Evolutionary conservation across 805 yeast genomes (phyloP), one percentile per base, ranked within the genome.

Genomic region (Metschnikowia hibisci): DNA sequence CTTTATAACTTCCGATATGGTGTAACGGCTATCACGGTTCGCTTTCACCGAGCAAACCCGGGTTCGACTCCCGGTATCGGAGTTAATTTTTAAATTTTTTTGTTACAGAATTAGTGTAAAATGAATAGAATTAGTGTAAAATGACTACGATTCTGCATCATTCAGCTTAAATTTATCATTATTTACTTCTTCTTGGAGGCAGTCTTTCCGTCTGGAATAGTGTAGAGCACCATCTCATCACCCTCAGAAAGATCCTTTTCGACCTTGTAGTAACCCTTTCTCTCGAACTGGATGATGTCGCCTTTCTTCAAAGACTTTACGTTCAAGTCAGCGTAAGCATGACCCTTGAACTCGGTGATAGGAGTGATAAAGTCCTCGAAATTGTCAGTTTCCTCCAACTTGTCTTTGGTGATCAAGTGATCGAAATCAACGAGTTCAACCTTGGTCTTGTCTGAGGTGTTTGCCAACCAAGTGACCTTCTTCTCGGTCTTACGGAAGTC

Each of bases 401-500:
- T 90, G 61, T 91, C 98, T 74, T 91, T 91, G 54, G 91, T 86
- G 71, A 91, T 87, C 62, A 91, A 81, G 59, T 90, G 96, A 65
- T 91, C 98, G 58, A 91, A 91, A 66, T 87, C 96, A 50, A 86
- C 86, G 51, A 91, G 74, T 44, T 87, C 90, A 54, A 86, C 87
- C 38, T 78, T 73, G 44, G 80, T 81, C 50, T 74, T 77, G 58
- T 87, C 90, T 22, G 69, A 71, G 36, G 95, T 82, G 57, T 83
- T 81, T 43, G 96, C 93, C 61, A 91, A 77, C 98, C 98, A 91
- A 37, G 96, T 90, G 48, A 91, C 66, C 68, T 91, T 91, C 80
- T 88, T 88, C 54, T 87, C 87, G 41, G 98, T 91, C 73, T 89
- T 91, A 70, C 86, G 84, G 87, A 90, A 91, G 65, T 91, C 98